Base-by-base conservation (phyloP, 805 yeast species). In the Candida saitoana region DNA sequence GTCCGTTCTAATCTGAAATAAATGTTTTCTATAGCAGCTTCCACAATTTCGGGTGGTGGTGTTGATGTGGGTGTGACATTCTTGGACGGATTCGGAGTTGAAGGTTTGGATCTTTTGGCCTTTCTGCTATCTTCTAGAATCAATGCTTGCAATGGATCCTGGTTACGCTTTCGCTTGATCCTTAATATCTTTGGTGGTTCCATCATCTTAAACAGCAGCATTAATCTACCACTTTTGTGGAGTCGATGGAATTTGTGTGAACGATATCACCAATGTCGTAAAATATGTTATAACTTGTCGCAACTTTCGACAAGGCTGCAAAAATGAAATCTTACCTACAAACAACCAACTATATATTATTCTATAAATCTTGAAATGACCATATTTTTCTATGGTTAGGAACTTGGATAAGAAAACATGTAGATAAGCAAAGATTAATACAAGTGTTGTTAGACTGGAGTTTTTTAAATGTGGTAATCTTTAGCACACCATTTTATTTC, bases 71-170 rank as follows among this genome's bases (percentile, higher is more conserved):
- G 58, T 8, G 56, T 40, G 9, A 43, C 37, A 4, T 38, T 42
- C 4, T 52, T 58, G 2, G 46, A 78, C 52, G 60, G 50, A 2
- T 49, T 35, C 1, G 67, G 70, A 8, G 67, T 55, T 11, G 65
- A 55, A 2, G 69, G 65, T 47, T 67, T 69, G 18, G 76, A 65
- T 41, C 77, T 55, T 51, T 79, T 69, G 36, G 67, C 52, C 8
- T 49, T 29, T 19, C 60, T 59, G 15, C 54, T 48, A 31, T 67
- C 69, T 39, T 75, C 79, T 19, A 77, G 52, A 7, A 77, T 63
- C 52, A 90, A 71, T 1, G 96, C 96, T 51, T 86, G 88, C 18
- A 91, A 70, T 2, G 97, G 96, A 50, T 87, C 96, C 54, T 88
- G 93, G 40, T 79, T 82, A 45, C 96, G 73, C 55, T 84, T 84